Base-by-base conservation (phyloP, 116 monocot species). In the Cymodocea nodosa region DNA sequence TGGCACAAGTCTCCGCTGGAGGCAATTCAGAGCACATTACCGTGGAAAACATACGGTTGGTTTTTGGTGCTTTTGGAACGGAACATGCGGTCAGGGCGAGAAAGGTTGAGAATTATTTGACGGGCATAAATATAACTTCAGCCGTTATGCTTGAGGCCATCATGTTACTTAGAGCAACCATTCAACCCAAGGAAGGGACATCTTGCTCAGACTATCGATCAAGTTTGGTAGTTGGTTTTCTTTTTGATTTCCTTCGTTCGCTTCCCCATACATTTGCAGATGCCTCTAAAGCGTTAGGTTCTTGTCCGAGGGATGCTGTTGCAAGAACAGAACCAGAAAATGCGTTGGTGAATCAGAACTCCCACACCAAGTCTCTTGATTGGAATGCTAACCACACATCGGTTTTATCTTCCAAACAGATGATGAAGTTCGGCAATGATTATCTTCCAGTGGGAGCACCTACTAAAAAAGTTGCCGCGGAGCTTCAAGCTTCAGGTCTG, bases 401-500 rank as follows among this genome's bases (percentile, higher is more conserved):
- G 25, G 58, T 68, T 20, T 70, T 83, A 60, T 73, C 81, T 56
- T 79, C 84, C 50, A 76, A 68, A 50, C 94, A 94, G 68, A 50
- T 57, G 1, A 18, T 87, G 12, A 73, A 70, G 54, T 73, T 70
- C 50, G 72, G 75, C 59, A 59, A 34, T 10, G 83, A 90, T 1
- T 81, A 78, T 70, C 52, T 52, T 24, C 94, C 94, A 35, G 78
- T 94, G 56, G 94, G 90, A 19, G 75, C 79, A 15, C 82, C 90
- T 52, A 62, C 63, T 25, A 79, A 74, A 57, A 94, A 94, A 75
- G 68, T 56, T 23, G 84, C 87, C 14, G 84, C 82, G 34, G 90
- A 86, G 39, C 35, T 80, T 50, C 94, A 89, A 83, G 89, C 94
- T 76, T 94, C 87, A 60, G 94, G 94, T 94, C 23, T 23, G 7